phyloP scores from a whole-genome alignment of 1,284 basidiomycete genomes.

The Ceratobasidium sp. region DNA sequence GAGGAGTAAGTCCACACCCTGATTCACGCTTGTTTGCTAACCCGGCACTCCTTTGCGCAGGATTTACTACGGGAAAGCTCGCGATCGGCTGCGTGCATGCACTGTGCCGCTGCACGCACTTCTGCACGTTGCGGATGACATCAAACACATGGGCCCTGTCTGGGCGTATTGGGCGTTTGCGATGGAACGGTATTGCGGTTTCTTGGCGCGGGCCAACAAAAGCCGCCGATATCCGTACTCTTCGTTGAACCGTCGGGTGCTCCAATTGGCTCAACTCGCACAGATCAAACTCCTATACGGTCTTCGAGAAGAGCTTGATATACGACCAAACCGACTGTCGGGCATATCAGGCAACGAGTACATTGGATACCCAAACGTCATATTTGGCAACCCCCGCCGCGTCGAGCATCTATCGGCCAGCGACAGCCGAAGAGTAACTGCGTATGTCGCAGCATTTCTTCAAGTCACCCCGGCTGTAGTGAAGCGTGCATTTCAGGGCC shows the following conservation, averaged over 20 bases:
- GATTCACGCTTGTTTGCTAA: constrained; percentile 41
- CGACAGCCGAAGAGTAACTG: not conserved
- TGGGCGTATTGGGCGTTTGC: too few relatives aligned
- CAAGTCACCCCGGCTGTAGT: not conserved
- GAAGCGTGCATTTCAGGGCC: not conserved
- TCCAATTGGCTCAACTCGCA: constrained; percentile 20
- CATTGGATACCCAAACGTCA: not conserved
- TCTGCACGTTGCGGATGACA: constrained; percentile 51
- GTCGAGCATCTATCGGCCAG: not conserved
- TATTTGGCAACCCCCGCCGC: not conserved
- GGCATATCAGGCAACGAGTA: too few relatives aligned
- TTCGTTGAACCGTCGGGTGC: constrained; percentile 13
- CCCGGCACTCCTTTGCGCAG: constrained; percentile 44
- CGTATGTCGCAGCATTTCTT: not conserved
- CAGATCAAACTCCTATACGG: constrained; percentile 27
- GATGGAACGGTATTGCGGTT: too few relatives aligned
- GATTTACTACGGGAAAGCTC: constrained; percentile 55
- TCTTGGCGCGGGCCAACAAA: too few relatives aligned
- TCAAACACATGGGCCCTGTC: constrained; percentile 50
- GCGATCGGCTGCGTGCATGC: too few relatives aligned
- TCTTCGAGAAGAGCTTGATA: not conserved
- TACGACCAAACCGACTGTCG: too few relatives aligned
- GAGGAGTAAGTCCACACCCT: constrained; percentile 50
- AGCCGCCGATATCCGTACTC: too few relatives aligned
- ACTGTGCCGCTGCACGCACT: constrained; percentile 53